A percentile compares a stretch with the other conserved stretches of the same genome.
phyloP scores from a whole-genome alignment of 352 stramenopile species.

The Pythium monospermum region DNA sequence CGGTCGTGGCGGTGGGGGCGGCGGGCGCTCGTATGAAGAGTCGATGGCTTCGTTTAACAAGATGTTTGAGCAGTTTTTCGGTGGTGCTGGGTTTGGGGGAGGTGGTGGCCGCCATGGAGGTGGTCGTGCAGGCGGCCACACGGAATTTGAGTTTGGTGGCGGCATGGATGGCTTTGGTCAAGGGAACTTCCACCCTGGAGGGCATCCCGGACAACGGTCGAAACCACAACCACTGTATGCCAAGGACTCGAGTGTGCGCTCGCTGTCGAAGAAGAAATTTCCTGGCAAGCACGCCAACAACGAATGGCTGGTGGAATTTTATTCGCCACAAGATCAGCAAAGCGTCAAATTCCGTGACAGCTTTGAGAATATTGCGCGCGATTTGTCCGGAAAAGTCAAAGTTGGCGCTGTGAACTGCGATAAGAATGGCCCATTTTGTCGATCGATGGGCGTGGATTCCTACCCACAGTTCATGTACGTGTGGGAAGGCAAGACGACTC shows the following conservation, averaged over 20 bases:
- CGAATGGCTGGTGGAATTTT: slow-evolving; percentile 84
- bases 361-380: slow-evolving; percentile 60
- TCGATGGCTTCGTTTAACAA: slow-evolving; percentile 75
- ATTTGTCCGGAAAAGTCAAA: slow-evolving; percentile 66
- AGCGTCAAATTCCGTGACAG: slow-evolving; percentile 56
- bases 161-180: slow-evolving; percentile 77
- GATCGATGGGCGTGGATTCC: slow-evolving; percentile 25
- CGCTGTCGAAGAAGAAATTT: slow-evolving; percentile 72
- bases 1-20: slow-evolving; percentile 21
- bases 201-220: slow-evolving; percentile 5
- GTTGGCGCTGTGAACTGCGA: slow-evolving; percentile 77
- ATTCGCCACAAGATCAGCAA: slow-evolving; percentile 43
- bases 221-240: slow-evolving; percentile 47
- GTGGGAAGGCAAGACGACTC: slow-evolving; percentile 44
- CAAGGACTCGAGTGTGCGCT: slow-evolving; percentile 52
- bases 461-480: slow-evolving; percentile 68
- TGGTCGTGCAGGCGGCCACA: slow-evolving; percentile 35
- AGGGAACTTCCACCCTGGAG: slow-evolving; percentile 22
- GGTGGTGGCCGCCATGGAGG: slow-evolving; percentile 26
- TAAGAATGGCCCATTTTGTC: slow-evolving; percentile 56
- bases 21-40: slow-evolving; percentile 39
- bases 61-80: slow-evolving; percentile 88
- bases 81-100: slow-evolving; percentile 24
- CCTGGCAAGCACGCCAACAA: slow-evolving; percentile 59
- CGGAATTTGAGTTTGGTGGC: slow-evolving; percentile 76